Conservation (phyloP, 2,329 filamentous ascomycete genomes). For the Microdochium trichocladiopsis region DNA sequence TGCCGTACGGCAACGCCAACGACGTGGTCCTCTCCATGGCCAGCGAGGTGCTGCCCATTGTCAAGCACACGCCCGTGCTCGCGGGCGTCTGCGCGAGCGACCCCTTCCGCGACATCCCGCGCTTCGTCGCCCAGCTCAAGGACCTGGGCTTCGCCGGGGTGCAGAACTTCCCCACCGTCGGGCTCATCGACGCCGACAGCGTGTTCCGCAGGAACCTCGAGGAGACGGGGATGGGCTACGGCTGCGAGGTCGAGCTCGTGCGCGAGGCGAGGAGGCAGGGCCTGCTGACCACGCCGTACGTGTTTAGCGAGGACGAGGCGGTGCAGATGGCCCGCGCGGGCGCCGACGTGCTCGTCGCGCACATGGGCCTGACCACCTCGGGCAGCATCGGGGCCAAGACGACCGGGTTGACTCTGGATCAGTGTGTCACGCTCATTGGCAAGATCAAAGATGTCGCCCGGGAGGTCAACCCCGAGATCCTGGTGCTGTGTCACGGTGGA, state of each 20-base stretch:
- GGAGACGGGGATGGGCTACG: conserved; percentile 66
- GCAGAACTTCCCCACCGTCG: conserved; percentile 70
- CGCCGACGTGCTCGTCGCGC: conserved; percentile 60
- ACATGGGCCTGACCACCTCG: conserved; percentile 60
- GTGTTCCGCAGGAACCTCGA: conserved; percentile 61
- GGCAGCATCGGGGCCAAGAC: conserved; percentile 55
- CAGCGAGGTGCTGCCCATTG: conserved; percentile 58
- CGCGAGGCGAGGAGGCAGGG: conserved; percentile 49
- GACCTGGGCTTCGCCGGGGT: conserved; percentile 60
- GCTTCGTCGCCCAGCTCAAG: conserved; percentile 53
- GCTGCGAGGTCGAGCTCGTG: conserved; percentile 60
- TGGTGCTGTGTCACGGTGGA: conserved; percentile 65
- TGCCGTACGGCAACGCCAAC: conserved; percentile 67
- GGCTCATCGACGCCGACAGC: conserved; percentile 53
- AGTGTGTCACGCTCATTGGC: conserved; percentile 56
- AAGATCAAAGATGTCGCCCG: conserved; percentile 55
- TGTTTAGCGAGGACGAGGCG: conserved; percentile 57
- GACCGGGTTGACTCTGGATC: conserved; percentile 55
- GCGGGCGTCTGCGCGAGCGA: conserved; percentile 67
- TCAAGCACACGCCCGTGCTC: conserved; percentile 56
- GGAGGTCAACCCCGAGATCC: conserved; percentile 47
- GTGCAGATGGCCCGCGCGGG: conserved; percentile 56
- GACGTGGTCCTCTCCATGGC: conserved; percentile 65
- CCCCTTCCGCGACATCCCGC: conserved; percentile 55
- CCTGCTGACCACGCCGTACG: conserved; percentile 63